These are phyloP conservation scores for Xylariaceae sp. DNA, from an alignment of 2,329 filamentous ascomycete species.

Conservation along the genomic window DNA sequence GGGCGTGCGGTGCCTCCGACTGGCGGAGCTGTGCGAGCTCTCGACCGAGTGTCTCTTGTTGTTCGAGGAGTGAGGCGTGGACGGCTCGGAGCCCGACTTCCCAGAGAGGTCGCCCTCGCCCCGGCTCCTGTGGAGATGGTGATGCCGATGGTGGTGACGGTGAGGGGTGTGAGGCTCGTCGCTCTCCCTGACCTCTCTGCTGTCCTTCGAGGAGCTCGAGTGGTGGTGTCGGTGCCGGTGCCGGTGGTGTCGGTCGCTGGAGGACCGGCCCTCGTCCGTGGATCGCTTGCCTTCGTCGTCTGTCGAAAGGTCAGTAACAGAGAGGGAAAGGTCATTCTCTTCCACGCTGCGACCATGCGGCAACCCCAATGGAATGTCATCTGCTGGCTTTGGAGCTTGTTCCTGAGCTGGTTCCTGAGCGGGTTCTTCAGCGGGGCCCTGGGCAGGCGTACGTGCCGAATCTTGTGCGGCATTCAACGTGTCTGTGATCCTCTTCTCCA, in stretches of 20 bases:
- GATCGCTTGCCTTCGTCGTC: constrained; percentile 39
- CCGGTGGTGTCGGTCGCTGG: constrained; percentile 22
- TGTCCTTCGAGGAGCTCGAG: constrained; percentile 14
- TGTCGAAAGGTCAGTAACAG: constrained; percentile 50
- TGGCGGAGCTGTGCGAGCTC: constrained; percentile 25
- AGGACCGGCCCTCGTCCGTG: constrained; percentile 18
- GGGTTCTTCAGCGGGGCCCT: constrained; percentile 2
- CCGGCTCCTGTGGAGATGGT: constrained; percentile 23
- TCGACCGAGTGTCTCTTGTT: constrained; percentile 35
- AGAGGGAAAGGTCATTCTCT: constrained; percentile 32
- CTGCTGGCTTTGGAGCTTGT: no score
- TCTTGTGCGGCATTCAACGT: no score
- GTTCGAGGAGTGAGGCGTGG: constrained; percentile 30
- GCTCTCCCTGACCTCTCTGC: constrained; percentile 8
- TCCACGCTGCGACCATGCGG: constrained; percentile 25
- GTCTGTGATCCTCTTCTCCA: constrained; percentile 20
- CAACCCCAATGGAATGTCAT: constrained; percentile 16
- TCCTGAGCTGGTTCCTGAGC: constrained; percentile 13
- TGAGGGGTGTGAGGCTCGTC: no score
- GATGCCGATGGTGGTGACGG: constrained; percentile 30
- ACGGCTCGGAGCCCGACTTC: constrained; percentile 22
- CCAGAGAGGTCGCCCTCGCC: constrained; percentile 14
- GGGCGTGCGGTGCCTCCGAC: constrained; percentile 32
- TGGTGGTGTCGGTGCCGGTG: constrained; percentile 28
- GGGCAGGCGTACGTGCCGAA: no score